These are phyloP conservation scores for Talaromyces pinophilus DNA, from an alignment of 2,329 filamentous ascomycete species.

Conservation along the genomic window DNA sequence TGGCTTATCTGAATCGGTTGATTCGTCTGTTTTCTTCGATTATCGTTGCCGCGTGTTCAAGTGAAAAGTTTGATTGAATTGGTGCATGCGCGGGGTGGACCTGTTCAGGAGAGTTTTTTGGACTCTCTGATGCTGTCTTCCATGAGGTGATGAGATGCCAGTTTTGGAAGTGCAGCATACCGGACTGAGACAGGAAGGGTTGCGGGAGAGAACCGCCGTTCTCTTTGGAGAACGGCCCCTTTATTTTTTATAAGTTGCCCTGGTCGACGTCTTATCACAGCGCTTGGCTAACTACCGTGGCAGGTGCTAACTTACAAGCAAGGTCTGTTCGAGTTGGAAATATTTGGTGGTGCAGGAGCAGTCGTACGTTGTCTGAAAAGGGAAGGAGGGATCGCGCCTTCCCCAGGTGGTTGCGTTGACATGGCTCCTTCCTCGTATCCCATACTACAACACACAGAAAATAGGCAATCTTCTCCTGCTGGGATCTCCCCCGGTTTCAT, in stretches of 20 bases:
- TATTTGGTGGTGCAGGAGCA: neutral
- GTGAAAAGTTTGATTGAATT: slow-evolving; percentile 17
- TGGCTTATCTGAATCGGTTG: slow-evolving; percentile 71
- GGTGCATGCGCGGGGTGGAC: neutral
- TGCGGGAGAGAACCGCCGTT: slow-evolving; percentile 32
- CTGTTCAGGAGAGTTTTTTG: slow-evolving; percentile 10
- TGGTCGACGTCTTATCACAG: neutral
- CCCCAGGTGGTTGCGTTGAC: neutral
- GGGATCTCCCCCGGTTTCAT: neutral
- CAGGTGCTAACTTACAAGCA: neutral
- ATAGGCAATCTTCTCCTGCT: neutral
- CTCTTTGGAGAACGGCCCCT: slow-evolving; percentile 32
- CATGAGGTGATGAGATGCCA: slow-evolving; percentile 1
- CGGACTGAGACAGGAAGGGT: slow-evolving; percentile 12
- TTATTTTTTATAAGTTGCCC: slow-evolving; percentile 46
- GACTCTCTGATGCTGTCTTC: slow-evolving; percentile 14
- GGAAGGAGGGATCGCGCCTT: neutral
- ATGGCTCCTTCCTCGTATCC: slow-evolving; percentile 1
- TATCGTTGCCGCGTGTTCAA: slow-evolving; percentile 17
- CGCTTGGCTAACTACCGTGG: slow-evolving; percentile 36
- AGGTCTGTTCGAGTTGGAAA: neutral
- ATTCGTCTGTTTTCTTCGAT: slow-evolving; percentile 19
- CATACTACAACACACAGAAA: neutral
- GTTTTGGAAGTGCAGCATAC: slow-evolving; percentile 1
- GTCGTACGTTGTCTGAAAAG: neutral